These are phyloP conservation scores for Syzygium oleosum DNA, from an alignment of 345 rosid genomes.

Conservation along the genomic window DNA sequence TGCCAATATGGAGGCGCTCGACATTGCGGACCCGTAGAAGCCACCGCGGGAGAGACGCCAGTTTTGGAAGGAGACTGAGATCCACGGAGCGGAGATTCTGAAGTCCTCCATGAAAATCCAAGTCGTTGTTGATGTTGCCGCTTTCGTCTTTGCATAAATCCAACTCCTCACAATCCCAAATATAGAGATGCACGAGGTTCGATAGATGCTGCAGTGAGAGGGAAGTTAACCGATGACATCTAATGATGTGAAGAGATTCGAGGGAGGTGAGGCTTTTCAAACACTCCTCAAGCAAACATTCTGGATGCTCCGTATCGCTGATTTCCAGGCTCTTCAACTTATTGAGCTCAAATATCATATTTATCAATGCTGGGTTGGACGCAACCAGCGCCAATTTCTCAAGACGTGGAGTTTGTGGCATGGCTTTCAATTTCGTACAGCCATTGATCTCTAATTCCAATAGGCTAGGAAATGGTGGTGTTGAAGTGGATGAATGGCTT, in stretches of 20 bases:
- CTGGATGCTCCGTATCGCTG: accelerated
- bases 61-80: neutral
- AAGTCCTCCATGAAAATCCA: neutral
- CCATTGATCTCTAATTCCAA: accelerated
- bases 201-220: neutral
- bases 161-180: too few species aligned
- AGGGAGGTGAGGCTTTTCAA: neutral
- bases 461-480: neutral
- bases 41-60: neutral
- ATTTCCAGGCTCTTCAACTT: neutral
- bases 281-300: neutral
- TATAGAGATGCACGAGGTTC: neutral
- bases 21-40: neutral
- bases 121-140: neutral
- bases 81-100: neutral
- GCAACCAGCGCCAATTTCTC: too few species aligned
- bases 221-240: neutral
- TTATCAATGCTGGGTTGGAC: neutral
- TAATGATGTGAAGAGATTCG: accelerated
- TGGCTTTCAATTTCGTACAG: neutral
- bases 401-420: neutral
- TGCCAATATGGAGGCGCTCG: neutral
- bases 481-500: neutral
- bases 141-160: neutral
- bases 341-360: neutral